phyloP scores from a whole-genome alignment of 176 grass and related monocot species.

The Oryza meridionalis region DNA sequence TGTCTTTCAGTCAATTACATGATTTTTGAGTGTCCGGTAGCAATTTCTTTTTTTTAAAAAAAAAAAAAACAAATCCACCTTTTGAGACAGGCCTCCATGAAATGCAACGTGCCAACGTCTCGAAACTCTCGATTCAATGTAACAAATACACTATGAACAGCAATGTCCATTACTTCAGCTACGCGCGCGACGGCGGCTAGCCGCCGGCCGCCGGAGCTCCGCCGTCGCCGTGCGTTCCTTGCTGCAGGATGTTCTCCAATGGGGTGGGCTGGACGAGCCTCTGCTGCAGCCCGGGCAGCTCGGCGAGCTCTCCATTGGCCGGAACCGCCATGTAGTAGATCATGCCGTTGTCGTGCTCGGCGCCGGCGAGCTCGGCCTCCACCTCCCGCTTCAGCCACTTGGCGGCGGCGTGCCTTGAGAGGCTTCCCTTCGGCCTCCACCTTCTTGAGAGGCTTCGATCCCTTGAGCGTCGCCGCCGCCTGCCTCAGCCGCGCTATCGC shows the following conservation, averaged over 20 bases:
- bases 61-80: too few relatives aligned
- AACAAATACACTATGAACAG: too few relatives aligned
- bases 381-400: constrained; percentile 49
- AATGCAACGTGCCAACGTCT: too few relatives aligned
- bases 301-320: constrained; percentile 23
- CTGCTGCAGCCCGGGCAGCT: constrained; percentile 35
- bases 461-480: constrained; percentile 40
- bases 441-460: constrained; percentile 43
- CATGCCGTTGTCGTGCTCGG: constrained; percentile 61
- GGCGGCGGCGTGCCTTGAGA: constrained; percentile 46
- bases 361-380: constrained; percentile 47
- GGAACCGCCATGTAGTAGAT: constrained; percentile 65
- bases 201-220: neutral
- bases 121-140: too few relatives aligned
- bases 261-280: constrained; percentile 30
- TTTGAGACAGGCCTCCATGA: too few relatives aligned
- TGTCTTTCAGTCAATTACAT: too few relatives aligned
- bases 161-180: too few relatives aligned
- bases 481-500: constrained; percentile 49
- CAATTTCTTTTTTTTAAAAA: too few relatives aligned
- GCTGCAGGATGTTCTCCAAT: constrained; percentile 19
- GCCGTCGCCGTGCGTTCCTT: neutral
- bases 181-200: too few relatives aligned
- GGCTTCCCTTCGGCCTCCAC: constrained; percentile 50
- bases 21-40: too few relatives aligned